phyloP scores from a whole-genome alignment of 2,329 filamentous ascomycete species.

The Tolypocladium endophyticum region DNA sequence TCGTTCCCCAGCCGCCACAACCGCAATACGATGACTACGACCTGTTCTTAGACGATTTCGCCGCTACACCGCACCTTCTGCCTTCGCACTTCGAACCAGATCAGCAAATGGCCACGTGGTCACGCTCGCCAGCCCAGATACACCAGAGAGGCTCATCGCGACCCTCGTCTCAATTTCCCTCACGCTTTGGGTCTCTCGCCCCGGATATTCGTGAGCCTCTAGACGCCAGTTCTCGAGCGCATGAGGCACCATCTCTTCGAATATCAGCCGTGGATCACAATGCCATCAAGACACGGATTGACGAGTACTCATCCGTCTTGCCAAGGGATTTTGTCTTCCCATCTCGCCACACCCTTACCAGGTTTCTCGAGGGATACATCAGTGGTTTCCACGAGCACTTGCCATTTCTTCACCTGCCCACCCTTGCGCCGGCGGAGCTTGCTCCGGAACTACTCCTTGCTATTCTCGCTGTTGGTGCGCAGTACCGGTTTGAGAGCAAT shows the following conservation, averaged over 20 bases:
- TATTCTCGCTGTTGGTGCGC: conserved; percentile 56
- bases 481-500: conserved; percentile 53
- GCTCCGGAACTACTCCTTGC: conserved; percentile 58
- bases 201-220: conserved; percentile 37
- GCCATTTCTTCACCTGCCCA: conserved; percentile 56
- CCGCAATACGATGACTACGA: conserved; percentile 46
- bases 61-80: conserved; percentile 42
- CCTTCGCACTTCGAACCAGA: conserved; percentile 45
- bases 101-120: conserved; percentile 41
- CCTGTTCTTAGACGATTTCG: conserved; percentile 48
- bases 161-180: conserved; percentile 40
- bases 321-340: conserved; percentile 56
- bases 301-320: conserved; percentile 50
- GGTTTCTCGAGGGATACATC: conserved; percentile 62
- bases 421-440: conserved; percentile 51
- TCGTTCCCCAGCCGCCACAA: conserved; percentile 16
- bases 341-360: conserved; percentile 55
- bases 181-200: conserved; percentile 42
- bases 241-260: conserved; percentile 27
- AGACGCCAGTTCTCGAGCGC: conserved; percentile 12
- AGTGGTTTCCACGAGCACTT: conserved; percentile 52
- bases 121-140: conserved; percentile 28
- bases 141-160: conserved; percentile 32
- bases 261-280: conserved; percentile 45
- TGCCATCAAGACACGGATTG: conserved; percentile 45